Conservation (phyloP, 768 basidiomycete genomes). For the Suillus discolor region DNA sequence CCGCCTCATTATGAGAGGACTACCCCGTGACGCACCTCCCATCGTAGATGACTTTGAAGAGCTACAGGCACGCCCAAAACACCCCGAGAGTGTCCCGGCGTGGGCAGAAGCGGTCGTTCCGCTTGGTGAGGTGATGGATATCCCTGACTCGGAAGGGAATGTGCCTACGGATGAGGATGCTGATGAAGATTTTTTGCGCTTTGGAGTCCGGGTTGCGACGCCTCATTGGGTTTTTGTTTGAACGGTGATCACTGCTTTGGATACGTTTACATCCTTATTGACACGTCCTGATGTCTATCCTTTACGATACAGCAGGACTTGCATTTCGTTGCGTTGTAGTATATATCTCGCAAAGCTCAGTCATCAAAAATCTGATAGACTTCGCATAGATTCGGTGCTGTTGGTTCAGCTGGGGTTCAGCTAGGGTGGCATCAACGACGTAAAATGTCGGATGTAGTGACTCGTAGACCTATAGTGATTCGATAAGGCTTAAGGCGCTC, state of each 20-base stretch:
- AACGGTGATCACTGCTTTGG: not conserved
- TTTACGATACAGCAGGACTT: no score
- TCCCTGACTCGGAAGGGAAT: conserved; percentile 21
- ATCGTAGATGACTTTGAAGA: conserved; percentile 35
- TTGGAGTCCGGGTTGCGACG: not conserved
- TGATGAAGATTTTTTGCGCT: conserved; percentile 3
- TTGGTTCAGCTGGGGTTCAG: no score
- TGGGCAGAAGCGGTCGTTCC: conserved; percentile 28
- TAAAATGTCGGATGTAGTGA: no score
- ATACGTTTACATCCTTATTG: not conserved
- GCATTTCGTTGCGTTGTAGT: no score
- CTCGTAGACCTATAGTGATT: no score
- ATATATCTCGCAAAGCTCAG: no score
- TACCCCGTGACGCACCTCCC: conserved; percentile 31
- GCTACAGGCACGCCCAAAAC: conserved; percentile 30
- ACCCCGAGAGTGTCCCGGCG: conserved; percentile 28
- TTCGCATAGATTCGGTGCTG: no score
- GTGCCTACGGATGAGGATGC: conserved; percentile 7
- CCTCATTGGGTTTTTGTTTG: conserved; percentile 1
- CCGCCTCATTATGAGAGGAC: conserved; percentile 30
- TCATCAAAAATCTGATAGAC: no score
- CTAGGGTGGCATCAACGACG: no score
- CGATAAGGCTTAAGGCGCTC: no score
- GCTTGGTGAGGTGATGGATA: conserved; percentile 18
- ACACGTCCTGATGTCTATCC: no score